phyloP scores from a whole-genome alignment of 2,329 filamentous ascomycete species.

The Verticillium nubilum region DNA sequence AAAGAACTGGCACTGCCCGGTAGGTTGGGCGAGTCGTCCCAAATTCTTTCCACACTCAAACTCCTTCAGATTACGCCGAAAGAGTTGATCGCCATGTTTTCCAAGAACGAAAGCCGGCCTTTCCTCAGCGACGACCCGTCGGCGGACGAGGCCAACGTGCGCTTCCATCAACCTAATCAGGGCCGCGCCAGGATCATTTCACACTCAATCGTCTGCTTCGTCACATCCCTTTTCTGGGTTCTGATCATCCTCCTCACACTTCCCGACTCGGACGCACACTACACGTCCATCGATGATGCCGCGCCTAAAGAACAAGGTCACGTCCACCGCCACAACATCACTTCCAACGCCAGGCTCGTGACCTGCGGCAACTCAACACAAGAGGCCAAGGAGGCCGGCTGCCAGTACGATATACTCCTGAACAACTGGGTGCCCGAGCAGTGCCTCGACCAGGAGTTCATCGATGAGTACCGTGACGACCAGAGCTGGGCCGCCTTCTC shows the following conservation, averaged over 20 bases:
- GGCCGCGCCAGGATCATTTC: not conserved
- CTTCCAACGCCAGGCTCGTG: constrained; percentile 9
- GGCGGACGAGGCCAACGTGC: not conserved
- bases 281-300: not conserved
- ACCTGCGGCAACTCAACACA: constrained; percentile 14
- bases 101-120: constrained; percentile 1
- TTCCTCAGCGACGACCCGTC: constrained; percentile 1
- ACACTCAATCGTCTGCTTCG: constrained; percentile 9
- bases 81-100: not conserved
- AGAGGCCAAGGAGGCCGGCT: constrained; percentile 12
- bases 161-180: not conserved
- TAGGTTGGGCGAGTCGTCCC: not conserved
- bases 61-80: not conserved
- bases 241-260: constrained; percentile 10
- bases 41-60: not conserved
- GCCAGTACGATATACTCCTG: constrained; percentile 18
- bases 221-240: constrained; percentile 16
- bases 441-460: constrained; percentile 15
- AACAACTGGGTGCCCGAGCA: constrained; percentile 18
- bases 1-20: not conserved
- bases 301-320: not conserved
- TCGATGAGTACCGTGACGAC: constrained; percentile 20
- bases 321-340: constrained; percentile 12
- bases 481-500: constrained; percentile 16
- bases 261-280: not conserved